Conservation (phyloP, 139 green algal species). For the Chlamydomonas applanata region DNA sequence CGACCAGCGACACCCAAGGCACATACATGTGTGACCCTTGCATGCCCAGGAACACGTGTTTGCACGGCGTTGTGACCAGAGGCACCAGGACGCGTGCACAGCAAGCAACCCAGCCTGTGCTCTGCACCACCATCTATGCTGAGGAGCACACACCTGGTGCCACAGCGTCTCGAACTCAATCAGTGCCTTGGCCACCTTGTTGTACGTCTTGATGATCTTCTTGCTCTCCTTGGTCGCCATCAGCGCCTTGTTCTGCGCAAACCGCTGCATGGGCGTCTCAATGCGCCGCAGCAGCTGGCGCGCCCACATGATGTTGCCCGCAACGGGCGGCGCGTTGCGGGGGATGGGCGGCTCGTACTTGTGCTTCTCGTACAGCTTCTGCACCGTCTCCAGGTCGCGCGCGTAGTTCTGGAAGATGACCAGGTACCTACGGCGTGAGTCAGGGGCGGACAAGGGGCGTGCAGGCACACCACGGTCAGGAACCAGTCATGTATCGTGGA, state of each 20-base stretch:
- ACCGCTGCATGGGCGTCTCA: constrained; percentile 89
- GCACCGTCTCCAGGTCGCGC: constrained; percentile 81
- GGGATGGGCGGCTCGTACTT: constrained; percentile 81
- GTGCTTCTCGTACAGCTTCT: constrained; percentile 88
- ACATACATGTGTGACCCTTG: too few relatives aligned
- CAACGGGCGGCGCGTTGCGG: constrained; percentile 82
- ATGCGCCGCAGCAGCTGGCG: constrained; percentile 88
- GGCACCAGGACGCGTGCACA: too few relatives aligned
- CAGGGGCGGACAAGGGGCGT: too few relatives aligned
- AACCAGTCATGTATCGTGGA: too few relatives aligned
- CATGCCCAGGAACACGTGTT: too few relatives aligned
- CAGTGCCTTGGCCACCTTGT: constrained; percentile 82
- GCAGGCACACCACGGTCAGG: too few relatives aligned
- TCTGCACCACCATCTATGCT: too few relatives aligned
- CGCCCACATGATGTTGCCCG: constrained; percentile 88
- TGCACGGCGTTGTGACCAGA: too few relatives aligned
- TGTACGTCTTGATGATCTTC: constrained; percentile 89
- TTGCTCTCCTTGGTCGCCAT: constrained; percentile 88
- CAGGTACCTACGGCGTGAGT: constrained; percentile 73
- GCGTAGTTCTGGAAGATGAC: constrained; percentile 88
- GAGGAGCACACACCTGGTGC: constrained; percentile 58
- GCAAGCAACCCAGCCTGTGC: too few relatives aligned
- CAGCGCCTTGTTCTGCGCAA: constrained; percentile 73
- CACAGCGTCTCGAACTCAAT: constrained; percentile 93
- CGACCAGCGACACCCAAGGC: too few relatives aligned